Evolutionary conservation across 75 land plant genomes (phyloP), one percentile per base, ranked within the genome.

Genomic region (Azolla pinnata): DNA sequence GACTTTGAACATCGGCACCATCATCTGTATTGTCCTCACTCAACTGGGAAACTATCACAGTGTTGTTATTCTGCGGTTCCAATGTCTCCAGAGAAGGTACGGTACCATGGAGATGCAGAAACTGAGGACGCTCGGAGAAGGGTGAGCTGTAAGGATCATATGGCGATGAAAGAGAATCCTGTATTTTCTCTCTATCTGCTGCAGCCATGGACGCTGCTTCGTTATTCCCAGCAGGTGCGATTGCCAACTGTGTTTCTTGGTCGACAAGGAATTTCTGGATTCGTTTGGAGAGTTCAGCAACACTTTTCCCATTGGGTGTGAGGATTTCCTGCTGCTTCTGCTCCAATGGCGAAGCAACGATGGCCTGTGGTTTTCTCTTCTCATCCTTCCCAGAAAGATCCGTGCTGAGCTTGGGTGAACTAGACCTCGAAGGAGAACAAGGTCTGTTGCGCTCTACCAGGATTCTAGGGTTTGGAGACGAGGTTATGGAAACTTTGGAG

Each of bases 101-200:
- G 49, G 4, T 46, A 14, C 12, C 49, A 17, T 46, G n/a, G 2
- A 46, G 49, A 18, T 23, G 49, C 49, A 46, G 21, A 17, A 46
- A 46, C 17, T 46, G 2, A 4, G 49, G 49, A 4, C 49, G 49
- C 21, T 46, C 49, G 12, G 14, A 46, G 49, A 46, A 46, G 21
- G 49, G 49, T 2, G 49, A 46, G 4, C 14, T 46, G 49, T 46
- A 46, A 17, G 49, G 49, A 46, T 46, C 21, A 23, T 46, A 46
- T 2, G 49, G 49, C 2, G 49, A 46, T 18, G 17, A 4, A 3
- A 17, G 10, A 4, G 12, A 4, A 4, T 14, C 23, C 12, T 46
- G 4, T 23, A 18, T 23, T 2, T 2, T 3, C 49, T 46, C 49
- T 17, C 23, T 46, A 23, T 18, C 2, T 46, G 49, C n/a, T 18